Percentiles rank a stretch among this genome's conserved stretches.
phyloP scores from a whole-genome alignment of 202 grass and related monocot genomes.

The Carex sylvatica region DNA sequence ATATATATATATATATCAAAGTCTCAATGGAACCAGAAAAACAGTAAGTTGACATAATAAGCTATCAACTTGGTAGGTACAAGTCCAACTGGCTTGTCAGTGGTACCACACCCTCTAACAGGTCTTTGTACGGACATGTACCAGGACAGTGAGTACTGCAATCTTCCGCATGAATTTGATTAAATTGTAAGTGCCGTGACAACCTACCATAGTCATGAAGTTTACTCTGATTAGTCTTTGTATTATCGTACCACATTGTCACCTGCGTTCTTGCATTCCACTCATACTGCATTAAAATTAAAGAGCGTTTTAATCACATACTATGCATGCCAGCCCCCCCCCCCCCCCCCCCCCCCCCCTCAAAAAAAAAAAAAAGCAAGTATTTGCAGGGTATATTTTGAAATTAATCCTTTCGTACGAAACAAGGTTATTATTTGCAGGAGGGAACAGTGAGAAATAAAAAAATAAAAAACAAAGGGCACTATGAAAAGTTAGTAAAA shows the following conservation, averaged over 20 bases:
- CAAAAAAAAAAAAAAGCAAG: not conserved
- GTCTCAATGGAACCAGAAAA: not conserved
- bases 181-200: not conserved
- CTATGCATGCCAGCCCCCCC: not conserved
- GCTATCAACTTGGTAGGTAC: not conserved
- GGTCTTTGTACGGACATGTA: not conserved
- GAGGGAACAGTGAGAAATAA: not conserved
- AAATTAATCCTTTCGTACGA: not conserved
- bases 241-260: slow-evolving; percentile 98
- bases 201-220: slow-evolving; percentile 84
- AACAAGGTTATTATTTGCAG: not conserved
- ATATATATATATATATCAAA: not conserved
- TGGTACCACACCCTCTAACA: not conserved
- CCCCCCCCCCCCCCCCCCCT: no score
- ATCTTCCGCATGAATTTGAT: slow-evolving; percentile 10
- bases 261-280: slow-evolving; percentile 98
- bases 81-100: not conserved
- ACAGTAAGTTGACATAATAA: not conserved
- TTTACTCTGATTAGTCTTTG: slow-evolving; percentile 74
- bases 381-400: not conserved
- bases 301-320: not conserved
- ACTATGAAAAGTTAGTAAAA: not conserved
- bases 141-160: not conserved
- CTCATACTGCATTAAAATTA: slow-evolving; percentile 52
- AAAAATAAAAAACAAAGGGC: not conserved